Evolutionary conservation across 768 basidiomycete genomes (phyloP).

Genomic region (Lyophyllum semitale): DNA sequence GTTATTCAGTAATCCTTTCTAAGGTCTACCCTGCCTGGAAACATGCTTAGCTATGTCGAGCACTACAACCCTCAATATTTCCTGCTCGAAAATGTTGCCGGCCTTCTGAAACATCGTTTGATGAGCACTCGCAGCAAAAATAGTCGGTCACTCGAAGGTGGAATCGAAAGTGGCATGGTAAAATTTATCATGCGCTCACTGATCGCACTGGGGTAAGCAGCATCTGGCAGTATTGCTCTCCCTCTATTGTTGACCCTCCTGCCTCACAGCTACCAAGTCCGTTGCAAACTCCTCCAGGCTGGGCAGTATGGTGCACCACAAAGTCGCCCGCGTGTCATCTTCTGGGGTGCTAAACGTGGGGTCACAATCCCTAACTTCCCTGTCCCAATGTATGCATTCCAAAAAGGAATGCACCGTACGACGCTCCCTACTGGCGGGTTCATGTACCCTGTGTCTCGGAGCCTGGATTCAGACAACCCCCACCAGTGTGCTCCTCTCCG

Average conservation of each 20-base stretch:
- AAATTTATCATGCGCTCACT: slow-evolving; percentile 67
- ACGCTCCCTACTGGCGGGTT: slow-evolving; percentile 46
- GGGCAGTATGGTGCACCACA: slow-evolving; percentile 76
- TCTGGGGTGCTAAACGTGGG: slow-evolving; percentile 65
- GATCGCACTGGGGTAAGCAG: slow-evolving; percentile 61
- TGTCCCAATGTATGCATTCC: slow-evolving; percentile 59
- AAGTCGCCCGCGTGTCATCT: slow-evolving; percentile 64
- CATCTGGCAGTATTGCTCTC: not conserved
- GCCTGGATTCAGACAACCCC: slow-evolving; percentile 32
- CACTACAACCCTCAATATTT: slow-evolving; percentile 63
- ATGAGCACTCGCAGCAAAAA: slow-evolving; percentile 31
- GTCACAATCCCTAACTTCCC: slow-evolving; percentile 63
- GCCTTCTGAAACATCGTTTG: slow-evolving; percentile 55
- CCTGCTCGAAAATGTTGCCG: slow-evolving; percentile 73
- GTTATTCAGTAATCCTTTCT: not conserved
- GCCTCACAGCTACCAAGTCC: slow-evolving; percentile 60
- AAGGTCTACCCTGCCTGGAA: slow-evolving; percentile 65
- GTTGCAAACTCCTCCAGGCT: slow-evolving; percentile 66
- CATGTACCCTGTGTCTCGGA: slow-evolving; percentile 45
- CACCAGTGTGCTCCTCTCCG: slow-evolving; percentile 65
- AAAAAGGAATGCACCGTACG: slow-evolving; percentile 28
- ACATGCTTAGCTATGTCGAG: slow-evolving; percentile 73
- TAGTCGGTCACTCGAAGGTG: slow-evolving; percentile 30
- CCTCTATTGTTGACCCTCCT: not conserved
- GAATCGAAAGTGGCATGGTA: slow-evolving; percentile 57